Percentiles rank a stretch among this genome's conserved stretches.
Evolutionary conservation across 495 filamentous ascomycete species (phyloP).

Genomic region (Mycothermus thermophilus): DNA sequence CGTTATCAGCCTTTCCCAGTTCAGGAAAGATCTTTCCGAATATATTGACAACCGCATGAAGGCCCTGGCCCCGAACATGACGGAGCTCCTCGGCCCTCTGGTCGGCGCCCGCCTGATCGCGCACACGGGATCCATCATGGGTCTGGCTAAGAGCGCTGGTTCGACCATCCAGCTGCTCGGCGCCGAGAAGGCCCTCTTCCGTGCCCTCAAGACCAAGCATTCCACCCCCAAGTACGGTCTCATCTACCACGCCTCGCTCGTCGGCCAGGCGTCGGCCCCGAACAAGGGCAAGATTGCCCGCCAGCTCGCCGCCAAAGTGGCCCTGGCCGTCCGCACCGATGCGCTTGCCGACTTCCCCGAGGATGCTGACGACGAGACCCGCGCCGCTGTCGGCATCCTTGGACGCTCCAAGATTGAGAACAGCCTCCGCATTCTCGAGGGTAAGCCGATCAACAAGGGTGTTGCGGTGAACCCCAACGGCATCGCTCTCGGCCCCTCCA

Average conservation of each 20-base stretch:
- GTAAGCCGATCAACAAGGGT: conserved; percentile 73
- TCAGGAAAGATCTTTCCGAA: conserved; percentile 70
- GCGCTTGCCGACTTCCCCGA: conserved; percentile 68
- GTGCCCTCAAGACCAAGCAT: conserved; percentile 97
- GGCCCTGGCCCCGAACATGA: conserved; percentile 93
- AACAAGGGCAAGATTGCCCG: conserved; percentile 99
- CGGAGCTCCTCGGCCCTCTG: conserved; percentile 81
- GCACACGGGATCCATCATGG: conserved; percentile 89
- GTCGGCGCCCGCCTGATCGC: conserved; percentile 93
- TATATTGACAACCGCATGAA: conserved; percentile 92
- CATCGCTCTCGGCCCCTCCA: conserved; percentile 43
- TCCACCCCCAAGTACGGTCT: conserved; percentile 98
- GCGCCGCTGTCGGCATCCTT: conserved; percentile 57
- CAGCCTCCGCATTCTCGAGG: conserved; percentile 71
- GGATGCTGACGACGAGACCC: conserved; percentile 72
- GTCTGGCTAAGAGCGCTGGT: conserved; percentile 89
- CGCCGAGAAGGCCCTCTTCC: conserved; percentile 97
- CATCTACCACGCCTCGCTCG: conserved; percentile 93
- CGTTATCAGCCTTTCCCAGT: conserved; percentile 80
- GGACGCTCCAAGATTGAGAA: conserved; percentile 70
- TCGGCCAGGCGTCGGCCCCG: conserved; percentile 89
- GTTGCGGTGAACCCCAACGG: conserved; percentile 64
- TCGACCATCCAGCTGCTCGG: conserved; percentile 95
- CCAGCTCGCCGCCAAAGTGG: conserved; percentile 84
- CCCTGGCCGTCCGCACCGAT: conserved; percentile 86